Conservation (phyloP, 192 early-diverging fungal species). For the Entophlyctis luteolus region DNA sequence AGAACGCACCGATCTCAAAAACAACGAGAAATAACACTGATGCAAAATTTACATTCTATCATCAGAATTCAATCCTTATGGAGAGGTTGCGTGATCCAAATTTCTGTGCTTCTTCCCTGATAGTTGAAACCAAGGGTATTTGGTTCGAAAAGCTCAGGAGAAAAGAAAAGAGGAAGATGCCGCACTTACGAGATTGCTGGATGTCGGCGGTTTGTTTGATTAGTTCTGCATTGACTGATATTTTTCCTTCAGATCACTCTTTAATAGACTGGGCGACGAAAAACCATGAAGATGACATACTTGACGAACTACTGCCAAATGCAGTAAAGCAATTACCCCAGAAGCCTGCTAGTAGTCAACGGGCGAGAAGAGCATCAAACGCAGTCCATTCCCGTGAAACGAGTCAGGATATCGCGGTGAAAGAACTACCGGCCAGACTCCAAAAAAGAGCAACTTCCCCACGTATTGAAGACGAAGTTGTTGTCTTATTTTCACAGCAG, state of each 20-base stretch:
- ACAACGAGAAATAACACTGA: not conserved
- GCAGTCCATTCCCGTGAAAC: no score
- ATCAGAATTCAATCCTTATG: conserved; percentile 16
- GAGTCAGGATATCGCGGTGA: not conserved
- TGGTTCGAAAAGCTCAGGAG: not conserved
- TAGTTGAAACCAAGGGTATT: not conserved
- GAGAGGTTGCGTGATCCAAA: conserved; percentile 7
- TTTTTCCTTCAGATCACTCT: not conserved
- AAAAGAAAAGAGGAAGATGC: not conserved
- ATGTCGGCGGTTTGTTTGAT: not conserved
- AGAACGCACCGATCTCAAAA: not conserved
- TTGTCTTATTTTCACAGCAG: conserved; percentile 17
- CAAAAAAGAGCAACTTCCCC: not conserved
- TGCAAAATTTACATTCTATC: not conserved
- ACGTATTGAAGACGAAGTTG: conserved; percentile 14
- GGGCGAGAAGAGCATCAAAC: no score
- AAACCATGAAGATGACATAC: conserved; percentile 4
- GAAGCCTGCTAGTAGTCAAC: no score
- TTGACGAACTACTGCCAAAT: no score
- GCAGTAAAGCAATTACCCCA: no score
- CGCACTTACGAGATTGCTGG: not conserved
- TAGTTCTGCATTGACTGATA: not conserved
- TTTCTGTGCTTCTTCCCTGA: no score
- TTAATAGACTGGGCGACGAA: conserved; percentile 18
- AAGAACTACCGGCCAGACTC: not conserved